These are phyloP conservation scores for Nevesoporus exiguus DNA, from an alignment of 768 basidiomycete species.

Conservation along the genomic window DNA sequence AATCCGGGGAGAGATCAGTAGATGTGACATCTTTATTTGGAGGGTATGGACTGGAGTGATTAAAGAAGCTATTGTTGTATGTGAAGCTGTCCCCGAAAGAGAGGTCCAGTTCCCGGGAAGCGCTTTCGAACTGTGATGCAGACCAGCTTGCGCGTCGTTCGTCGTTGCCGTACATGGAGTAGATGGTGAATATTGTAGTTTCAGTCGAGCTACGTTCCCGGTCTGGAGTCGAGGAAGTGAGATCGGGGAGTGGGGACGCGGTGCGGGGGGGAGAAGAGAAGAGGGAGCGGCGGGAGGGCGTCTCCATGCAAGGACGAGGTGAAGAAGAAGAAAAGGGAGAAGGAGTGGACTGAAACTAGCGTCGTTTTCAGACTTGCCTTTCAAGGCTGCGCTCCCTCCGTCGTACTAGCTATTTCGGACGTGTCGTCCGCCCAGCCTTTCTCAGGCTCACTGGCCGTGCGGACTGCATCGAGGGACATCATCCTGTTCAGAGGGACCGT, in stretches of 20 bases:
- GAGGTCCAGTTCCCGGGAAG: slow-evolving; percentile 37
- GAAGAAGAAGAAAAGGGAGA: too few species aligned
- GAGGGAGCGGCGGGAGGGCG: slow-evolving; percentile 36
- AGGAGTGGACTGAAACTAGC: not conserved
- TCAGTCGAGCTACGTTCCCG: slow-evolving; percentile 61
- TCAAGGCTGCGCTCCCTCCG: too few species aligned
- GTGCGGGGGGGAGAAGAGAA: slow-evolving; percentile 27
- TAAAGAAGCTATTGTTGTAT: slow-evolving; percentile 32
- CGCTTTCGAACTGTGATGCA: slow-evolving; percentile 37
- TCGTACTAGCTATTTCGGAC: too few species aligned
- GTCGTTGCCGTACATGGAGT: slow-evolving; percentile 81
- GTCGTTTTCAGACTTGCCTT: too few species aligned
- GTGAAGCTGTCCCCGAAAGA: slow-evolving; percentile 33
- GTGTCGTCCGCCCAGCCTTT: too few species aligned
- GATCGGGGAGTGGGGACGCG: slow-evolving; percentile 28
- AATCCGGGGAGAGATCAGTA: slow-evolving; percentile 29
- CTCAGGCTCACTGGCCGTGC: too few species aligned
- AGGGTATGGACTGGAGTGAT: slow-evolving; percentile 18
- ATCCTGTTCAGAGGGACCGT: too few species aligned
- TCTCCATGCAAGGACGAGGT: slow-evolving; percentile 35
- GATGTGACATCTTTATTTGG: slow-evolving; percentile 25
- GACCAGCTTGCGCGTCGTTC: slow-evolving; percentile 46
- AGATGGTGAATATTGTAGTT: slow-evolving; percentile 77
- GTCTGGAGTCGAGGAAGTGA: too few species aligned
- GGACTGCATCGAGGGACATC: too few species aligned